These are phyloP conservation scores for Colletotrichum godetiae DNA, from an alignment of 2,329 filamentous ascomycete genomes.

Conservation along the genomic window DNA sequence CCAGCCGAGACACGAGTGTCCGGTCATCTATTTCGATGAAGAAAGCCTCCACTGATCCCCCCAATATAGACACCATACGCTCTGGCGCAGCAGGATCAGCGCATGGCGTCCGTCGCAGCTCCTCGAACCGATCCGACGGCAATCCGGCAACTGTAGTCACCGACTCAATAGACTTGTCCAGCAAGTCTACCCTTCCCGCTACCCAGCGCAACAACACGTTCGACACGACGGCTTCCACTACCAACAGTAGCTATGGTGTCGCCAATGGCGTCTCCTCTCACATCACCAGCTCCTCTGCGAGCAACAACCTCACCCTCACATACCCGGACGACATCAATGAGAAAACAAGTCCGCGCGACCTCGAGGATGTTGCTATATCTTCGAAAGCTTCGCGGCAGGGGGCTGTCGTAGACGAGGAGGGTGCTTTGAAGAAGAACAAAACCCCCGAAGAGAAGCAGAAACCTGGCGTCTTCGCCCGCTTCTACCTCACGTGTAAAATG, in stretches of 20 bases:
- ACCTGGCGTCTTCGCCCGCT: slow-evolving; percentile 23
- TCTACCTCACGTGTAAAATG: slow-evolving; percentile 48
- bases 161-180: slow-evolving; percentile 5
- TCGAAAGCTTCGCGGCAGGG: slow-evolving; percentile 65
- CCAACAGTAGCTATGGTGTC: slow-evolving; percentile 27
- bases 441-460: slow-evolving; percentile 29
- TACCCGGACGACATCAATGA: slow-evolving; percentile 14
- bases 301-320: slow-evolving; percentile 38
- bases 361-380: slow-evolving; percentile 45
- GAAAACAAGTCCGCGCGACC: slow-evolving; percentile 7
- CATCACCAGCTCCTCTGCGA: slow-evolving; percentile 39
- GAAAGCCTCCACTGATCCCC: slow-evolving; percentile 65
- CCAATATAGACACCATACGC: slow-evolving; percentile 67
- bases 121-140: slow-evolving; percentile 52
- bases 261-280: slow-evolving; percentile 36
- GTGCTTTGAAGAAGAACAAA: slow-evolving; percentile 34
- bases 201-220: slow-evolving; percentile 36
- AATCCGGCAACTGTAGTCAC: slow-evolving; percentile 41
- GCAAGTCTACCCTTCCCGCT: slow-evolving; percentile 36
- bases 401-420: slow-evolving; percentile 62
- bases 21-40: slow-evolving; percentile 67
- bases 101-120: slow-evolving; percentile 60
- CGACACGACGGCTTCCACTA: slow-evolving; percentile 22
- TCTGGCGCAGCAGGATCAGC: slow-evolving; percentile 65
- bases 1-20: slow-evolving; percentile 35